phyloP scores from a whole-genome alignment of 73 alveolate species.

The Stentor roeselii region DNA sequence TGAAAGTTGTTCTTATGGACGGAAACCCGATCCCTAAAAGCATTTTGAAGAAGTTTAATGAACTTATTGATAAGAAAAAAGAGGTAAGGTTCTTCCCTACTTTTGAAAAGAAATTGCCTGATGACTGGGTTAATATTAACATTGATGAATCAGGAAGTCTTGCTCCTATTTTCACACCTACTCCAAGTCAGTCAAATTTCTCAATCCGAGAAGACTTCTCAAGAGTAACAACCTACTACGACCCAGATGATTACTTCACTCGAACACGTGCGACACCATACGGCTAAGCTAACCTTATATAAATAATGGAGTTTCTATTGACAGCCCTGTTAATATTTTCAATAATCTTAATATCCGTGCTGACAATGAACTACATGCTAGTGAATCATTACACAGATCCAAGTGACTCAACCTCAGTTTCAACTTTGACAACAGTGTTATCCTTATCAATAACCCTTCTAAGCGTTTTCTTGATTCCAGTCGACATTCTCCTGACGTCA shows the following conservation, averaged over 20 bases:
- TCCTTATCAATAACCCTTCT: slow-evolving; percentile 38
- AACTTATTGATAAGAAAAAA: not conserved
- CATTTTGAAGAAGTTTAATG: not conserved
- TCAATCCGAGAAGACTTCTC: slow-evolving; percentile 3
- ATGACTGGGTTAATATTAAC: not conserved
- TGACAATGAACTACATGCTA: slow-evolving; percentile 34
- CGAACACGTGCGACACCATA: not conserved
- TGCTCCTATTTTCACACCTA: slow-evolving; percentile 16
- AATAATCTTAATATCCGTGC: not conserved
- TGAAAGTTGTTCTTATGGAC: not conserved
- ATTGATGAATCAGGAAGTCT: slow-evolving; percentile 23
- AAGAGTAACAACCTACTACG: not conserved
- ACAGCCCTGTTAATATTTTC: not conserved
- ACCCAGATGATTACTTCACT: not conserved
- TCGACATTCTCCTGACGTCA: slow-evolving; percentile 45
- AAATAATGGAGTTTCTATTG: not conserved
- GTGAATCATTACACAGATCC: slow-evolving; percentile 57
- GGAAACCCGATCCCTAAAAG: not conserved
- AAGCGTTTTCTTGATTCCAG: slow-evolving; percentile 47
- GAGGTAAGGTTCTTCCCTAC: not conserved
- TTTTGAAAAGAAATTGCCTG: not conserved
- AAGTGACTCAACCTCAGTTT: slow-evolving; percentile 31
- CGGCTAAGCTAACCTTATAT: not conserved
- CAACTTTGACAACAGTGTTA: slow-evolving; percentile 25
- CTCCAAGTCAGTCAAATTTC: slow-evolving; percentile 16